Evolutionary conservation across 768 basidiomycete genomes (phyloP), one percentile per base, ranked within the genome.

Genomic region (Cyathus striatus): DNA sequence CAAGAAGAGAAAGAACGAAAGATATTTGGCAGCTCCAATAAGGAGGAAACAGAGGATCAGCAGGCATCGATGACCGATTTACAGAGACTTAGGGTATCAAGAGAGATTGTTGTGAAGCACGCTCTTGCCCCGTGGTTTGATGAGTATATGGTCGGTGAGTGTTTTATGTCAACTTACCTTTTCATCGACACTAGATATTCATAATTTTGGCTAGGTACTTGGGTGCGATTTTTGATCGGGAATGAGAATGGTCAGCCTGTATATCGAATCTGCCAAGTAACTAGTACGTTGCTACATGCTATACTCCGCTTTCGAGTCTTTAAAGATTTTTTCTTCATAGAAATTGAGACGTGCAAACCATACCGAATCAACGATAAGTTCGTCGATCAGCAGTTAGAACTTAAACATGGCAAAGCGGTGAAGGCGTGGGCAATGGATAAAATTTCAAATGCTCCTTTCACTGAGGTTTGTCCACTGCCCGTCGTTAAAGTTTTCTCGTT

Each of bases 211-310:
- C 3, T 49, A 92, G 93, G 85, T 36, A 79, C 80, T 20, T 98
- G 83, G 79, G 91, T 98, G 7, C 78, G 94, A 27, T 86, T 88
- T 56, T 68, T 88, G 27, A 81, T 94, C 49, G 90, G 88, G 1
- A 51, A 67, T 2, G 83, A 89, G 39, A 58, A 64, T 6, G 69
- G 73, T 5, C 52, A 68, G 41, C 70, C 75, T 14, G 75, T 86
- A 17, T 97, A 97, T 61, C 78, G 94, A 43, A 74, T 93, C 37
- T 93, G 90, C 56, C 78, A 89, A 62, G 70, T 98, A 26, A 61
- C 65, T 16, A 78, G 93, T 93, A 44, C 51, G 89, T 71, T 22
- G 23, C 24, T n/a, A 7, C 3, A 23, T 23, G 26, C 27, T 24
- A 25, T n/a, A n/a, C 14, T 32, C 22, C 26, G 5, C 10, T 23